Evolutionary conservation across 2,329 filamentous ascomycete species (phyloP), one percentile per base, ranked within the genome.

Genomic region (Pseudofabraea citricarpa): DNA sequence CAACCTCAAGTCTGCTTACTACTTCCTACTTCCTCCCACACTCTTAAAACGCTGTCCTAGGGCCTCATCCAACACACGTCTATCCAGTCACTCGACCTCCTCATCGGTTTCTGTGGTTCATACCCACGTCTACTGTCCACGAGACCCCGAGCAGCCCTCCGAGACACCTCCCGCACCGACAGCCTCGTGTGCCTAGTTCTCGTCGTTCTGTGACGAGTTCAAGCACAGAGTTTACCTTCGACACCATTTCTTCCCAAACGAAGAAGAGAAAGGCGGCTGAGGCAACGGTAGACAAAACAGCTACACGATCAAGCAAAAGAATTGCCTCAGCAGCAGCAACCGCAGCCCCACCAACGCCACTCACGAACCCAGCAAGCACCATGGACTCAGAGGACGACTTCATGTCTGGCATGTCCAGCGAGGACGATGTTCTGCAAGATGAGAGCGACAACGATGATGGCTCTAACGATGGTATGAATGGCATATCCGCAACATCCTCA

Each of bases 331-430:
- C 63, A 55, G 60, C 60, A 50, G 56, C 61, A 36, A 59, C 56
- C 47, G 56, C 57, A 43, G 60, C 64, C 31, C 79, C 81, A 18
- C 76, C 77, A 13, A 79, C 77, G 5, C 75, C 78, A 21, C 64
- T 75, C 46, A 82, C 78, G 38, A 69, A 64, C n/a, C 60, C 61
- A 18, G 73, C 68, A 40, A 70, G 71, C 64, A 78, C 72, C 51
- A 96, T 96, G 90, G 90, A 95, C 70, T 96, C 90, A 7, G 91
- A 97, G 57, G 90, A 96, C 60, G 91, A 96, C 48, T 90, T 90
- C 65, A 85, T 93, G 77, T 94, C 87, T 56, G 81, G 83, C 60
- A 74, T 83, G 56, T 91, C 87, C 32, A 95, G 86, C 60, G 84
- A 84, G 43, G 83, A 87, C 52, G 78, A 79, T 47, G 78, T 88